Base-by-base conservation (phyloP, 2,329 filamentous ascomycete species). In the Corynespora cassiicola region DNA sequence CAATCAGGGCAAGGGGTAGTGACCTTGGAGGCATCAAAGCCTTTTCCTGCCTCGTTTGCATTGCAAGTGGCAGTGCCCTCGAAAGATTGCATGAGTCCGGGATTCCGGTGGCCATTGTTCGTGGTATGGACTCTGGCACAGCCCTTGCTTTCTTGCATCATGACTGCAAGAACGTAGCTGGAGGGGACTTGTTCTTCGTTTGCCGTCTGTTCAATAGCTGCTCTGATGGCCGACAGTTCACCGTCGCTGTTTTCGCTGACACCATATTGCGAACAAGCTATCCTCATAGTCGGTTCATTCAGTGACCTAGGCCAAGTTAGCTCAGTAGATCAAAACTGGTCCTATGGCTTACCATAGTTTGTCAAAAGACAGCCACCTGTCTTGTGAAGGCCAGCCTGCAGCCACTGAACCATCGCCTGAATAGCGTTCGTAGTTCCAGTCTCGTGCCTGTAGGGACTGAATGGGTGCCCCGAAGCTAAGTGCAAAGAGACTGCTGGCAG, bases 41-140 rank as follows among this genome's bases (percentile, higher is more conserved):
- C 72, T 12, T 58, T 64, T 16, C 62, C 64, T 1, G 46, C 58
- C 35, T 71, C 72, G 26, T 68, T 58, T 52, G 43, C 38, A 48
- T 72, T 72, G 47, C 58, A 61, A 23, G 49, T 39, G 25, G 41
- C 37, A 10, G 36, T 39, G 8, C 58, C 58, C 17, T 54, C 38
- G 46, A 72, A 72, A 10, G 58, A 61, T 54, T 77, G 74, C 65
- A 77, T 72, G n/a, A 77, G 45, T 2, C 74, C 74, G 1, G 74
- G 74, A 47, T 76, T 77, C 20, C 46, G 43, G 47, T 70, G 63
- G 21, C 58, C 58, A 50, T 71, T 69, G 42, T 62, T 55, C 2
- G 74, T 74, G 1, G 72, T 74, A 11, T 64, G 64, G 26, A 67
- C 74, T 33, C 72, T 69, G 2, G 75, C 70, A 45, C 74, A 76